Conservation (phyloP, 2,329 filamentous ascomycete species). For the Colletotrichum acutatum region DNA sequence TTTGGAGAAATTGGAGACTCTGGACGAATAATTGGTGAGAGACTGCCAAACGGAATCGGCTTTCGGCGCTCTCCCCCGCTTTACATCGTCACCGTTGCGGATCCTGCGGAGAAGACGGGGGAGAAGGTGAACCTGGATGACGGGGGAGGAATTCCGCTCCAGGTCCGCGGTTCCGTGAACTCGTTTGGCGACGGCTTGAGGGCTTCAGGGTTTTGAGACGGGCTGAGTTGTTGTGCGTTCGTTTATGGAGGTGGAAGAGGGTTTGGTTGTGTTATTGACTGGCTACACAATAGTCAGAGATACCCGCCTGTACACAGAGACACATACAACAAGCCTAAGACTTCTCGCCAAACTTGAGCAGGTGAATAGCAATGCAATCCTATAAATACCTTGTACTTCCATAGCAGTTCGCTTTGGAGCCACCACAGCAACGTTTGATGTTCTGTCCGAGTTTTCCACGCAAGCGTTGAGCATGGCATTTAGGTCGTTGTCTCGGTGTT, state of each 20-base stretch:
- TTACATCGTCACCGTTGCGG: background rate
- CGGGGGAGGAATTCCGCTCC: constrained; percentile 17
- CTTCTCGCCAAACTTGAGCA: too few relatives aligned
- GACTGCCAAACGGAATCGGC: background rate
- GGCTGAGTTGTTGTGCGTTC: background rate
- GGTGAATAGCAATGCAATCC: too few relatives aligned
- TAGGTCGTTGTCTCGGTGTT: too few relatives aligned
- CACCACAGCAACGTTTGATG: too few relatives aligned
- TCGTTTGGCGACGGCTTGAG: constrained; percentile 23
- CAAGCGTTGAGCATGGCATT: too few relatives aligned
- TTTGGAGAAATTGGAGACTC: background rate
- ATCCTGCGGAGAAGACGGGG: background rate
- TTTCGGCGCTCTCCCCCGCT: background rate
- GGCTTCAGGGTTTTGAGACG: background rate
- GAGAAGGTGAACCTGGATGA: background rate
- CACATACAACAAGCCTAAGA: too few relatives aligned
- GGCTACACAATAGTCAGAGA: too few relatives aligned
- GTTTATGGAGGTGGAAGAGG: background rate
- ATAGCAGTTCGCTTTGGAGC: too few relatives aligned
- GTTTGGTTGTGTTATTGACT: too few relatives aligned
- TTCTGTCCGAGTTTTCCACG: too few relatives aligned
- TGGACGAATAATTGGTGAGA: background rate
- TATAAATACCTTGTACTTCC: too few relatives aligned
- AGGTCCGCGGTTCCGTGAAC: constrained; percentile 1
- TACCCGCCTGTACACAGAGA: too few relatives aligned